Evolutionary conservation across 2,329 filamentous ascomycete genomes (phyloP), one percentile per base, ranked within the genome.

Genomic region (Lasiodiplodia sp.): DNA sequence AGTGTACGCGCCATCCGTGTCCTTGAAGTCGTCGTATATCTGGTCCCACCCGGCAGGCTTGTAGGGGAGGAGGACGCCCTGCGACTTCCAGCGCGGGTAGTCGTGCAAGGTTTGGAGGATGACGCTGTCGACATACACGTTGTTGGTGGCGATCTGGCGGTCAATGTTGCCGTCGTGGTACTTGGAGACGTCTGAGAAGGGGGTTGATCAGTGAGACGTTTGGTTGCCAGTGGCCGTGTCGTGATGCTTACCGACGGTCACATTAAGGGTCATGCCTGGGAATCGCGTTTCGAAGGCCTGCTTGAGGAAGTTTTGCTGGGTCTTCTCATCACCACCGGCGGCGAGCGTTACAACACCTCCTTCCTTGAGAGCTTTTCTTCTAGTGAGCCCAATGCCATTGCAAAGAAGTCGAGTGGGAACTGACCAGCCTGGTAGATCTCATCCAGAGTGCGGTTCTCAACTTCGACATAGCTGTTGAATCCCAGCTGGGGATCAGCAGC

Each of bases 81-180:
- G 72, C 5, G 78, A 71, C 21, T 84, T 83, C 85, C 86, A 88
- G 10, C 84, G 80, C 0, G 83, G 81, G 70, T 79, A 87, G 70
- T 87, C 85, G 16, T 87, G 81, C 11, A 86, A 71, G 0, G 85
- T 86, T 72, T 87, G 86, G 4, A 87, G 73, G 6, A 82, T 78
- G 55, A 82, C 75, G 70, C 81, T 81, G 72, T 88, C 87, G 21
- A 78, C 73, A 12, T 76, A 75, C 23, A 77, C 69, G 47, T 74
- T 73, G 11, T 72, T 64, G 31, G 68, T 70, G 3, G 79, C 81
- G 1, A 86, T 74, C 68, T 85, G 82, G 40, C 80, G 73, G 70
- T 88, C 84, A 6, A 87, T 71, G 25, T 76, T 77, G 23, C 72
- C 77, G 68, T 86, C 83, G 70, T 85, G 85, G 70, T 87, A 88